Base-by-base conservation (phyloP, 345 rosid species). In the Hevea brasiliensis region DNA sequence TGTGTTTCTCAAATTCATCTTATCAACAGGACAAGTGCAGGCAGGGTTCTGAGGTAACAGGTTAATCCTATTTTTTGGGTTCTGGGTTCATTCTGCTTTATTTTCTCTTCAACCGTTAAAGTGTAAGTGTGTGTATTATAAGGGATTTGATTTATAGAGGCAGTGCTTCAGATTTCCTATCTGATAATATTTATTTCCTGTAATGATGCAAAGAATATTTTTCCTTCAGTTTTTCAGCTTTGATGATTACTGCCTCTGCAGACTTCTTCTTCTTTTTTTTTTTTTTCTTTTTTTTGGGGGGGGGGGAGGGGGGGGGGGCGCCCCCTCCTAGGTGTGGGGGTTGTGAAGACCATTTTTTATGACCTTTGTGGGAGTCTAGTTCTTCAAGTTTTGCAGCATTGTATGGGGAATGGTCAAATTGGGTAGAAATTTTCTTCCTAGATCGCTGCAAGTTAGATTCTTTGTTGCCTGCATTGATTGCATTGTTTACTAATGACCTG, bases 81-180 rank as follows among this genome's bases (percentile, higher is more conserved):
- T 61, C 59, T 17, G 47, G 63, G 74, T 47, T 58, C 57, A 23
- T 72, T 59, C 68, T 58, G 71, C 64, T 55, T 58, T 53, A 40
- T 58, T 60, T n/a, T 51, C 18, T 12, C 79, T 57, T 65, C 63
- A 48, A 27, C 62, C 40, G 41, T 78, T 72, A 71, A 76, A 75
- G 55, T 73, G 72, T 27, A 74, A 60, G 76, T 71, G 76, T 60
- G 67, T 85, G 84, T 85, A 82, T 74, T 77, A 82, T 85, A 85
- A 71, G 74, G 77, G 72, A 76, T 80, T 55, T 79, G 71, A 72
- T 77, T 61, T 74, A 78, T 82, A 80, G 68, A 68, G 72, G 72
- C 72, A 64, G 76, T 67, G 63, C n/a, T 56, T 61, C 73, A 72
- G 80, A 76, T 70, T 70, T 74, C 47, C 61, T 63, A 21, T 65